Conservation (phyloP, 495 filamentous ascomycete species). For the Eremomyces bilateralis region DNA sequence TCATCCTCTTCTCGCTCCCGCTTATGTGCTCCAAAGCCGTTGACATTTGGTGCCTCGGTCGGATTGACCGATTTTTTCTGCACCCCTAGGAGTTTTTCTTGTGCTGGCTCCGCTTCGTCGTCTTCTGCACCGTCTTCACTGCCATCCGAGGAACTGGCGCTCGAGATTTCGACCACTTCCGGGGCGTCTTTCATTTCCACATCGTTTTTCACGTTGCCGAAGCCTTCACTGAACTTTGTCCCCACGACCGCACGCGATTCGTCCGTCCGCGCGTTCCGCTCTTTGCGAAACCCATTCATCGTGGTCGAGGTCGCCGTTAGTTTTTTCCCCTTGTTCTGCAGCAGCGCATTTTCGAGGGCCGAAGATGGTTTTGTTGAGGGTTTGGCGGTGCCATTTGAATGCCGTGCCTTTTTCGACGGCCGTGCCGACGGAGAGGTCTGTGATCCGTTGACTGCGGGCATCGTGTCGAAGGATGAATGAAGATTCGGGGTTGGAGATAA, state of each 20-base stretch:
- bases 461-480: too few species aligned
- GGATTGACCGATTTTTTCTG: too few species aligned
- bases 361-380: too few species aligned
- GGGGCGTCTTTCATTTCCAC: constrained; percentile 8
- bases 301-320: not conserved
- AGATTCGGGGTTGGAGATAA: too few species aligned
- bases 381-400: too few species aligned
- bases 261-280: constrained; percentile 19
- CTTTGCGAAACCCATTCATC: not conserved
- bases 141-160: constrained; percentile 13
- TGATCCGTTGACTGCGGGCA: too few species aligned
- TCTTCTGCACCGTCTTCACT: not conserved
- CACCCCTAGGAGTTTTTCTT: constrained; percentile 3
- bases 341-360: not conserved
- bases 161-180: constrained; percentile 30
- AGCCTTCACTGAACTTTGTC: too few species aligned
- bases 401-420: too few species aligned
- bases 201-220: not conserved
- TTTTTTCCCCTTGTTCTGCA: not conserved
- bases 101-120: constrained; percentile 20
- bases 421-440: too few species aligned
- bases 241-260: constrained; percentile 49
- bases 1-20: not conserved
- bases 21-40: not conserved
- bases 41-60: too few species aligned